Conservation (phyloP, 768 basidiomycete species). For the Mrakia blollopis region DNA sequence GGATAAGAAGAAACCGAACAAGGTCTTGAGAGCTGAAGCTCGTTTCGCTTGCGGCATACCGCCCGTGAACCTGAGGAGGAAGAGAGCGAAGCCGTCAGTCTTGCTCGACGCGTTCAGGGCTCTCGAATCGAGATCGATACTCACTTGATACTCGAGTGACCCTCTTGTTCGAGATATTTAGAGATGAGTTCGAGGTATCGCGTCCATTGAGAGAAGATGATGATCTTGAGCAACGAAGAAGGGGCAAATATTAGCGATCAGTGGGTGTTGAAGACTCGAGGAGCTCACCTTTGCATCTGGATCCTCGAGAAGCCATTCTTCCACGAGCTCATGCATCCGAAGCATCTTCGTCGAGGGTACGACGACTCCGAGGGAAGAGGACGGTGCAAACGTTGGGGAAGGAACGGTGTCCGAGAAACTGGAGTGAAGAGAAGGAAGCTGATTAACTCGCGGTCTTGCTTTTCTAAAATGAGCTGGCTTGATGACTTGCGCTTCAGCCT, state of each 20-base stretch:
- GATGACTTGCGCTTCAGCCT: not conserved
- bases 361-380: not conserved
- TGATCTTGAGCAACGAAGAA: conserved; percentile 34
- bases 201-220: conserved; percentile 71
- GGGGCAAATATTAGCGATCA: not conserved
- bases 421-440: not conserved
- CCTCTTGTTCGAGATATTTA: not conserved
- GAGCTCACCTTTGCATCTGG: not conserved
- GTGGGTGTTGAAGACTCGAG: not conserved
- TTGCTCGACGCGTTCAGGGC: not conserved
- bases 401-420: not conserved
- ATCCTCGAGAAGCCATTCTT: not conserved
- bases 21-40: not conserved
- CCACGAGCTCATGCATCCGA: conserved; percentile 30
- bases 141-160: not conserved
- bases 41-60: not conserved
- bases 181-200: conserved; percentile 39
- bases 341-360: conserved; percentile 32
- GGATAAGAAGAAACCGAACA: not conserved
- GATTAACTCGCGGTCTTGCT: not conserved
- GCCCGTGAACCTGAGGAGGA: not conserved
- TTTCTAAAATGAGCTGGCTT: not conserved
- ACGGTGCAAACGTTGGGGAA: not conserved
- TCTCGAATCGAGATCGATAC: not conserved
- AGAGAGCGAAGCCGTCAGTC: not conserved